Evolutionary conservation across 192 early-diverging fungal species (phyloP), one percentile per base, ranked within the genome.

Genomic region (Backusella circina): DNA sequence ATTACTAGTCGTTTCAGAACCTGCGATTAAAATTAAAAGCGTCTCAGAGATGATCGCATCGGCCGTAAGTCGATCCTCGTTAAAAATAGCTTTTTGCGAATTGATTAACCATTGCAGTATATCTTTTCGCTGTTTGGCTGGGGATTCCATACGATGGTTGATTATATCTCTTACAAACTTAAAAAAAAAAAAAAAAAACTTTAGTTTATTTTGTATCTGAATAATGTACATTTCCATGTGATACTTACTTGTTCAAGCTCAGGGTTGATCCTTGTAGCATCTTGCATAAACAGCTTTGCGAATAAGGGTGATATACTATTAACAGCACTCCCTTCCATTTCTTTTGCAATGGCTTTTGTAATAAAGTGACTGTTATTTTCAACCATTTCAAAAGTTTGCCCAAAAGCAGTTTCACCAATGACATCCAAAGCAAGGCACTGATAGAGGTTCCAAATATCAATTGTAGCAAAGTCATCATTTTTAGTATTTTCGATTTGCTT

Each of bases 1-100:
- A 65, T 84, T 86, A 32, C 79, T 78, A 0, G 85, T 80, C n/a
- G 85, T 86, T 32, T 86, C 85, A 23, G 79, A 81, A 16, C 85
- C 77, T 3, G 73, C 79, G 36, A 71, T 73, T 13, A 80, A 47
- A 33, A 77, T 73, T 15, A 80, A 67, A 12, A 65, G 30, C 0
- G 71, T 76, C 68, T 80, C 79, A 15, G 70, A 57, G 47, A 77
- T 73, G 50, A 80, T 80, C n/a, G 72, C 54, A 10, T 51, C 31
- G 12, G 47, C 39, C 10, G 39, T 41, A 13, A 51, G 9, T 32
- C 77, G 66, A 33, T 78, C 81, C 13, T 80, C 77, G 0, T 37
- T 71, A 16, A 79, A 39, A 32, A 79, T 74, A 21, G 78, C 61
- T 3, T 41, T 16, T 50, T 83, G 71, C 33, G 83, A 73, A 41